A percentile compares a stretch with the other conserved stretches of the same genome.
These are phyloP conservation scores for Talaromyces pinophilus DNA, from an alignment of 2,329 filamentous ascomycete genomes.

Conservation along the genomic window DNA sequence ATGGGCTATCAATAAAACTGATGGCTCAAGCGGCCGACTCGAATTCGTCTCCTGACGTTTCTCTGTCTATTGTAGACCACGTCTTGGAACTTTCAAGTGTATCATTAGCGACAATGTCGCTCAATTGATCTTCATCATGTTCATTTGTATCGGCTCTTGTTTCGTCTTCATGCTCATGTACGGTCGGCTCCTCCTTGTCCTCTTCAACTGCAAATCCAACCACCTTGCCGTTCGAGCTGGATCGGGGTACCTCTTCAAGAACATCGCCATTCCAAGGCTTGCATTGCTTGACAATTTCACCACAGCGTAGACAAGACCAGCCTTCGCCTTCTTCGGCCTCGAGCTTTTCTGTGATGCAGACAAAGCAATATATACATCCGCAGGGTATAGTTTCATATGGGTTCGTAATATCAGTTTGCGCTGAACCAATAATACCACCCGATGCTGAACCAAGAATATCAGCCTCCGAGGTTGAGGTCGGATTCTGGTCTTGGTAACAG, in stretches of 20 bases:
- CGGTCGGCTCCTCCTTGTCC: conserved; percentile 25
- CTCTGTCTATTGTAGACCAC: conserved; percentile 40
- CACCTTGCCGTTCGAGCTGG: conserved; percentile 41
- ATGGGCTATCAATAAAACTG: neutral
- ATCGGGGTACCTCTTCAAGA: conserved; percentile 49
- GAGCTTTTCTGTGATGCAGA: conserved; percentile 85
- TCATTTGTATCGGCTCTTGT: conserved; percentile 25
- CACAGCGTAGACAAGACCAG: conserved; percentile 88
- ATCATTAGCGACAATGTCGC: conserved; percentile 36
- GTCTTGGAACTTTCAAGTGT: conserved; percentile 39
- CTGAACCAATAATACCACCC: conserved; percentile 80
- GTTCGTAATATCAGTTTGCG: conserved; percentile 91
- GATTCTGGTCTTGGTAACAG: conserved; percentile 92
- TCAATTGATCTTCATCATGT: conserved; percentile 23
- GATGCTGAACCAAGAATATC: conserved; percentile 73
- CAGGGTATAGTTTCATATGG: conserved; percentile 90
- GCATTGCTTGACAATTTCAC: conserved; percentile 79
- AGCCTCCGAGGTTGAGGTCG: conserved; percentile 67
- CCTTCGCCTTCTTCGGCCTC: conserved; percentile 93
- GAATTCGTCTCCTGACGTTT: neutral
- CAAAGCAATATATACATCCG: conserved; percentile 92
- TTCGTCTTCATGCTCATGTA: conserved; percentile 22
- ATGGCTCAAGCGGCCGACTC: neutral
- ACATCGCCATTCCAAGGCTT: conserved; percentile 92
- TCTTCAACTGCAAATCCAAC: conserved; percentile 45